Evolutionary conservation across 768 basidiomycete species (phyloP).

Genomic region (Boletus rubropictus): DNA sequence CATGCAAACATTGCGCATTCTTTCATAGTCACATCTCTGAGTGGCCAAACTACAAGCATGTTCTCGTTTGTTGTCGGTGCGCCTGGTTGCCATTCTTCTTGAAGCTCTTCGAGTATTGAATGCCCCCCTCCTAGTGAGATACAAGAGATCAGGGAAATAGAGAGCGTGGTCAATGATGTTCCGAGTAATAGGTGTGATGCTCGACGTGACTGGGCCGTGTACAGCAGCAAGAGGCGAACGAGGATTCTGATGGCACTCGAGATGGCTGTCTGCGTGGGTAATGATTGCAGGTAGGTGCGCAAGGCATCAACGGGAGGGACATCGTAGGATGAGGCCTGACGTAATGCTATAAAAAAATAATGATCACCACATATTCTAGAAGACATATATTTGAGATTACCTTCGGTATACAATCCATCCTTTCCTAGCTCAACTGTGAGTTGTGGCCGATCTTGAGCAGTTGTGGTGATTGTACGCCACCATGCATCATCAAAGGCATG

Average conservation of each 20-base stretch:
- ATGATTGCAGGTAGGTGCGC: constrained; percentile 50
- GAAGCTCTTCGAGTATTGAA: constrained; percentile 57
- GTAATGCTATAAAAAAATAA: constrained; percentile 17
- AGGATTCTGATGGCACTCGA: constrained; percentile 53
- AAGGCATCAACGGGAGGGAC: constrained; percentile 30
- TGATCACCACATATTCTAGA: constrained; percentile 2
- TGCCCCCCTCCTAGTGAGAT: constrained; percentile 77
- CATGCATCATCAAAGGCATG: constrained; percentile 66
- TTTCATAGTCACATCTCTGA: constrained; percentile 71
- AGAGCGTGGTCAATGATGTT: constrained; percentile 72
- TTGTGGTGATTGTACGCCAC: constrained; percentile 51
- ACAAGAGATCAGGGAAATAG: constrained; percentile 65
- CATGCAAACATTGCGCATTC: constrained; percentile 75
- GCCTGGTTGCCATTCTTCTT: constrained; percentile 60
- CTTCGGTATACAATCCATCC: constrained; percentile 43
- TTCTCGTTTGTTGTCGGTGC: constrained; percentile 4
- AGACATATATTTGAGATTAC: constrained; percentile 5
- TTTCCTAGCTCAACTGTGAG: constrained; percentile 45
- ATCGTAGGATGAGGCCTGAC: constrained; percentile 7
- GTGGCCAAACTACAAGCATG: constrained; percentile 56
- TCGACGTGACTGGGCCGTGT: constrained; percentile 50
- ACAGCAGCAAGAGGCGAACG: constrained; percentile 61
- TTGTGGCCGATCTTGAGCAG: constrained; percentile 16
- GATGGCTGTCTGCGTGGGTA: constrained; percentile 73
- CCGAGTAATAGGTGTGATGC: constrained; percentile 79